Evolutionary conservation across 1,284 basidiomycete genomes (phyloP), one percentile per base, ranked within the genome.

Genomic region (Mycosarcoma mackinlayi): DNA sequence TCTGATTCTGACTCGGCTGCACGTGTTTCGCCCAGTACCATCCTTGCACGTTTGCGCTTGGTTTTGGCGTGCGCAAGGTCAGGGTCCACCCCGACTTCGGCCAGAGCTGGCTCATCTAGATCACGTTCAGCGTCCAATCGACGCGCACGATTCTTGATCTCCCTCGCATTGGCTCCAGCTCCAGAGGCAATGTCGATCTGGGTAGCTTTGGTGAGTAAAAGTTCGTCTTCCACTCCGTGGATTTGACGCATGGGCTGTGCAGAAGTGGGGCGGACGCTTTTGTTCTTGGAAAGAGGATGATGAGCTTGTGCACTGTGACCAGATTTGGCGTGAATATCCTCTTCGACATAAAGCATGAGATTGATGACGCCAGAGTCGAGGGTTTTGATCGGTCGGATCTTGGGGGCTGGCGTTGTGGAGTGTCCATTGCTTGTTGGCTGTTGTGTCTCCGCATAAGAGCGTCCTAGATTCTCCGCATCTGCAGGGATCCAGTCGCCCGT

Each of bases 291-390:
- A 1, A 46, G 31, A 1, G 52, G 34, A 19, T 11, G 18, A 33
- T 7, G 41, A 1, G 49, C 4, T 0, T 39, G 16, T 3, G 21
- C 33, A 7, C 21, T 14, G 6, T 19, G 24, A 11, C 63, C 53
- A 11, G 62, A 66, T 38, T 73, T 73, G 33, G 60, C 61, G 11
- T 46, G 45, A n/a, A 73, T 39, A 35, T 73, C 57, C 33, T 73
- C 70, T 46, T 73, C 65, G 59, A 69, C 51, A 19, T 65, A 69
- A n/a, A 69, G 65, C 65, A 73, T 65, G 28, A 73, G 48, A 21
- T 69, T 73, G 54, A 69, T 69, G 1, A 73, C 65, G 42, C 65
- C 66, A 0, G 64, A 65, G 25, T 69, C 65, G 41, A 73, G 70
- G 3, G 64, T 61, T 49, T 73, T 73, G 61, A 69, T 73, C 1